Base-by-base conservation (phyloP, 305 asterid genomes). In the Plantago coronopus region DNA sequence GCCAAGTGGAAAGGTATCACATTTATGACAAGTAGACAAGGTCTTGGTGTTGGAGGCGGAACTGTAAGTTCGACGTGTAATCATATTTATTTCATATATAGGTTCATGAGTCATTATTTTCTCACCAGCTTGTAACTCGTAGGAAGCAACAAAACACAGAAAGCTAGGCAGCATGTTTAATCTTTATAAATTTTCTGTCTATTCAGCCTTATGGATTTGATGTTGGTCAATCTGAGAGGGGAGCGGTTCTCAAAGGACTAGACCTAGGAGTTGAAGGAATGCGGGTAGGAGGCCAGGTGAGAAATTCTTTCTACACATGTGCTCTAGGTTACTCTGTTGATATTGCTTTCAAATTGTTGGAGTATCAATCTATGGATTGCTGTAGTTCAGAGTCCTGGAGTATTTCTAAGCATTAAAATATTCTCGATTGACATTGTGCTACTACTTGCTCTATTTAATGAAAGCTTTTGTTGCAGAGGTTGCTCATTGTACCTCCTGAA, bases 281-380 rank as follows among this genome's bases (percentile, higher is more conserved):
- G 99, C 75, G 83, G 15, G 96, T 89, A 12, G 99, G 97, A 74
- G 97, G 99, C 74, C 99, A 93, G 97, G 97, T 87, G 58, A 76
- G 78, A 54, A 48, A 20, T 50, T 45, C 51, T 25, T 17, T 45
- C 34, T 17, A 11, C 46, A 60, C 48, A 69, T 56, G 40, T 34
- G 40, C 40, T 34, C 9, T 34, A 34, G 40, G 2, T 34, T 34
- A 6, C 1, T 34, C 12, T 7, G 11, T 47, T 47, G 9, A 16
- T 16, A 47, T 47, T 47, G 22, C 7, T 16, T 50, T 50, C 25
- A 27, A n/a, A 27, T 21, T 11, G 14, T 50, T 47, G 53, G 11
- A 50, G 3, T 49, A 9, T 49, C 29, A 0, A 48, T 45, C 18
- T 19, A 16, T 20, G 22, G 22, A n/a, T n/a, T n/a, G n/a, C n/a